These are phyloP conservation scores for Cytospora piceae DNA, from an alignment of 2,329 filamentous ascomycete genomes.

Conservation along the genomic window DNA sequence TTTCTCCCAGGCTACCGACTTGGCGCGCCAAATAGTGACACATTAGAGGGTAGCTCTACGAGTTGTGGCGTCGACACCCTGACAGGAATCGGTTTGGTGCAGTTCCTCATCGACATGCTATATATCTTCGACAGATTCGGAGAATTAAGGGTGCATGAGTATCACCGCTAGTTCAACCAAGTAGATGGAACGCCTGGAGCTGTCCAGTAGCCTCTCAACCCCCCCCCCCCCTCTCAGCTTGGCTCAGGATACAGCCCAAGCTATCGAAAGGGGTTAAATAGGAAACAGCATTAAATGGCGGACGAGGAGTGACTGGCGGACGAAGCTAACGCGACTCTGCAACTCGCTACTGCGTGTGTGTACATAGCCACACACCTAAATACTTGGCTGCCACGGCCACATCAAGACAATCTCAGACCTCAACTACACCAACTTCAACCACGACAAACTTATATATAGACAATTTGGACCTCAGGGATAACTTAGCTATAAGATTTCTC, in stretches of 20 bases:
- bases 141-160: neutral
- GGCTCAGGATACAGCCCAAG: neutral
- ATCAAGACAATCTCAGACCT: no score
- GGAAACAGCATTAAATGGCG: neutral
- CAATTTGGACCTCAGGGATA: no score
- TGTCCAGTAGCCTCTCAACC: neutral
- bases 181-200: neutral
- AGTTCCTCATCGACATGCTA: constrained; percentile 2
- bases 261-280: neutral
- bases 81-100: constrained; percentile 19
- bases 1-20: constrained; percentile 25
- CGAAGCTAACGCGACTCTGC: no score
- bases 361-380: no score
- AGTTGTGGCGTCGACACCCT: constrained; percentile 29
- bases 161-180: neutral
- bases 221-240: neutral
- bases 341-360: no score
- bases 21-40: constrained; percentile 21
- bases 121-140: constrained; percentile 16
- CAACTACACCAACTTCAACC: no score
- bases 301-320: neutral
- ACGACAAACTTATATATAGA: no score
- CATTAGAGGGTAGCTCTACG: constrained; percentile 31
- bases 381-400: no score
- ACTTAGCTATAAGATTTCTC: no score